Conservation (phyloP, 2,329 filamentous ascomycete species). For the Xylariales sp. region DNA sequence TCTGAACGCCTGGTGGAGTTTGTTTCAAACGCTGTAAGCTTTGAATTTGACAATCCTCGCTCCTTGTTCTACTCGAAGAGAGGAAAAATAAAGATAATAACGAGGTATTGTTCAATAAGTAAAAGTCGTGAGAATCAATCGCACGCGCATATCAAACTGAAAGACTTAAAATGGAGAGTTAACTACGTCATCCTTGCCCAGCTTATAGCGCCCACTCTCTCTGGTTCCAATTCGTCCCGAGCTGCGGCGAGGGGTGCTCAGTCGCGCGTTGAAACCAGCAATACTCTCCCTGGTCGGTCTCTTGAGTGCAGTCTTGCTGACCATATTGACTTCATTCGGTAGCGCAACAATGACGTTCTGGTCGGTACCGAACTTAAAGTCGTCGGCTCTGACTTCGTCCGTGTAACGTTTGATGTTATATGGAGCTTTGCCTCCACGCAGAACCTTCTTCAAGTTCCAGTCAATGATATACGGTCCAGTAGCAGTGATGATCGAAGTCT, state of each 20-base stretch:
- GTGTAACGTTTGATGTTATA: constrained; percentile 96
- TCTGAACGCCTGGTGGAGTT: too few relatives aligned
- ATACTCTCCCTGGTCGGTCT: constrained; percentile 92
- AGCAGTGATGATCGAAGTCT: constrained; percentile 94
- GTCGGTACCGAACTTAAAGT: constrained; percentile 95
- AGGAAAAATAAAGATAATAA: too few relatives aligned
- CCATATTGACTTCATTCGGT: constrained; percentile 98
- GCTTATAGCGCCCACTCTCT: constrained; percentile 62
- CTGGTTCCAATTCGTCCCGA: constrained; percentile 47
- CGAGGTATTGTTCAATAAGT: too few relatives aligned
- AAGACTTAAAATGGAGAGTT: constrained; percentile 54
- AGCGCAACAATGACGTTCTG: constrained; percentile 97
- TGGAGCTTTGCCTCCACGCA: constrained; percentile 75
- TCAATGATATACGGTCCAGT: constrained; percentile 96
- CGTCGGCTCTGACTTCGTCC: constrained; percentile 95
- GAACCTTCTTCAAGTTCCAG: constrained; percentile 89
- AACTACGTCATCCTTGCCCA: constrained; percentile 80
- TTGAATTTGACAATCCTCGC: too few relatives aligned
- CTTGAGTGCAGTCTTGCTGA: constrained; percentile 79
- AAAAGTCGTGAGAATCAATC: too few relatives aligned
- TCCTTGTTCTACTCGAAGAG: too few relatives aligned
- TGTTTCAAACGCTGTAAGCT: too few relatives aligned
- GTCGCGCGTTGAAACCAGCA: constrained; percentile 52
- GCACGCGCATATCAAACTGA: too few relatives aligned
- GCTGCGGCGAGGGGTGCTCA: constrained; percentile 44